phyloP scores from a whole-genome alignment of 2,329 filamentous ascomycete species.

The Exophiala bonariae region DNA sequence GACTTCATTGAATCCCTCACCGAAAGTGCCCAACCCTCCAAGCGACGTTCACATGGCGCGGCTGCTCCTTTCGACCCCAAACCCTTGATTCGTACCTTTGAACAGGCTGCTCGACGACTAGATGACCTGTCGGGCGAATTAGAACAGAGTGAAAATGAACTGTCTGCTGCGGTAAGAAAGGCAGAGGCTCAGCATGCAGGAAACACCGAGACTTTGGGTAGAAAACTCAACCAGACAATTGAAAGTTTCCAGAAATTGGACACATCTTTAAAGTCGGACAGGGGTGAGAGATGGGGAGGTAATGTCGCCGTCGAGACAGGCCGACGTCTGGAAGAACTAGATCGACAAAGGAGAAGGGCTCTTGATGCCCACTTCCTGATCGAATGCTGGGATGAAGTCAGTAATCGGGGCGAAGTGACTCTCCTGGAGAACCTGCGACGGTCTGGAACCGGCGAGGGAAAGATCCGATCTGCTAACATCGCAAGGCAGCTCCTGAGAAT shows the following conservation, averaged over 20 bases:
- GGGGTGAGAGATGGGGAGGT: slow-evolving; percentile 55
- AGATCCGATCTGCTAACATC: slow-evolving; percentile 91
- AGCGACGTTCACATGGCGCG: slow-evolving; percentile 65
- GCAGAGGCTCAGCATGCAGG: slow-evolving; percentile 91
- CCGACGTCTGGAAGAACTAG: slow-evolving; percentile 88
- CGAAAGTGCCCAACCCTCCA: slow-evolving; percentile 75
- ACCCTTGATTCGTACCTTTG: slow-evolving; percentile 92
- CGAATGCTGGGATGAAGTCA: slow-evolving; percentile 95
- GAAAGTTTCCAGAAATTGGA: slow-evolving; percentile 89
- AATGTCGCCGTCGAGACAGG: slow-evolving; percentile 94
- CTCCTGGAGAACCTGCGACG: slow-evolving; percentile 86
- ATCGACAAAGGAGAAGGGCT: slow-evolving; percentile 84
- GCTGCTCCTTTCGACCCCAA: slow-evolving; percentile 81
- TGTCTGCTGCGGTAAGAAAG: slow-evolving; percentile 83
- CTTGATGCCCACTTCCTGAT: slow-evolving; percentile 93
- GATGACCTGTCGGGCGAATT: slow-evolving; percentile 69
- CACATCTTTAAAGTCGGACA: slow-evolving; percentile 65
- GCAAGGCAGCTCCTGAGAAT: slow-evolving; percentile 91
- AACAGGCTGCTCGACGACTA: slow-evolving; percentile 61
- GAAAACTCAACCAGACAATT: slow-evolving; percentile 89
- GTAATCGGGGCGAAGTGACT: slow-evolving; percentile 80
- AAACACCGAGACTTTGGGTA: slow-evolving; percentile 81
- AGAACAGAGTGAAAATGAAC: slow-evolving; percentile 85
- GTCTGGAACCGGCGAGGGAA: slow-evolving; percentile 83
- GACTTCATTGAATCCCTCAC: slow-evolving; percentile 95